phyloP scores from a whole-genome alignment of 2,329 filamentous ascomycete species.

The Pseudogymnoascus sp. region DNA sequence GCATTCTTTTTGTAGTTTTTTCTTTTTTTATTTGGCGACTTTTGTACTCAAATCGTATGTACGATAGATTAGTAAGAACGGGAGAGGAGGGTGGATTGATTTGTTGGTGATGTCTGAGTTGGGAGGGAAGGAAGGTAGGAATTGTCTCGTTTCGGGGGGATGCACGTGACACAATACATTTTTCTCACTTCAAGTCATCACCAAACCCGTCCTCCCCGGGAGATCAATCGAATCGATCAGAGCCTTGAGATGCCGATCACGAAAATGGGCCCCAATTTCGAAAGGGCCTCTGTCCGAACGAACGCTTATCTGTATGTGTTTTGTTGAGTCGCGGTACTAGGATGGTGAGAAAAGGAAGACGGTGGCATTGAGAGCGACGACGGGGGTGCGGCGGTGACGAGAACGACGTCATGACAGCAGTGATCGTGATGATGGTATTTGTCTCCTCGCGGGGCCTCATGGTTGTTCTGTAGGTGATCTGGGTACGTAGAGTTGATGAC shows the following conservation, averaged over 20 bases:
- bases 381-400: background rate
- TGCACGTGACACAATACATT: background rate
- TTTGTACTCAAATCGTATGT: too few relatives aligned
- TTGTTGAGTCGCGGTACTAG: too few relatives aligned
- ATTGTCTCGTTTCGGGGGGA: background rate
- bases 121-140: background rate
- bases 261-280: too few relatives aligned
- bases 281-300: too few relatives aligned
- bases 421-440: too few relatives aligned
- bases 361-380: background rate
- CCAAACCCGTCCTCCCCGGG: background rate
- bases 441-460: too few relatives aligned
- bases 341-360: background rate
- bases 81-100: background rate
- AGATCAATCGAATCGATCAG: too few relatives aligned
- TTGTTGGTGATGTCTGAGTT: background rate
- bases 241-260: too few relatives aligned
- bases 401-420: background rate
- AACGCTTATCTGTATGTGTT: too few relatives aligned
- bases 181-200: background rate
- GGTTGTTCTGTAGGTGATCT: too few relatives aligned
- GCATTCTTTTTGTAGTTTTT: constrained; percentile 12
- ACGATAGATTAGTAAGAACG: too few relatives aligned
- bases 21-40: background rate
- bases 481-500: too few relatives aligned